Evolutionary conservation across 306 rosid genomes (phyloP), one percentile per base, ranked within the genome.

Genomic region (Rosa lucieae): DNA sequence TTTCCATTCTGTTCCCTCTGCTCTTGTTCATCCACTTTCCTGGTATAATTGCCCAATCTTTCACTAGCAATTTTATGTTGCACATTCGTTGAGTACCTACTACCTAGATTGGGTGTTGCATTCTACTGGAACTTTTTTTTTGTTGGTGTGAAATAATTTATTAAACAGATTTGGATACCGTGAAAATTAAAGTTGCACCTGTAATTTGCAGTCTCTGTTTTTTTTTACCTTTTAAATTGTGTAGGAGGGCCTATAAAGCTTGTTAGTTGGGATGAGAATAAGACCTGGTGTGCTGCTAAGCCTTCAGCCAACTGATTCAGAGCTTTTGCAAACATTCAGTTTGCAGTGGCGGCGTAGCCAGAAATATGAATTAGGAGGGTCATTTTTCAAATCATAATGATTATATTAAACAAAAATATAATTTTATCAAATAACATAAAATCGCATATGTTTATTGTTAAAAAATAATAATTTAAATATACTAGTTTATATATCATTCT

Each of bases 21-120:
- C n/a, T 85, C 13, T 76, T 86, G 70, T 46, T 44, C 47, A 51
- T 80, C 82, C 79, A 72, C 74, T 52, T 51, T 18, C 21, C 73
- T 44, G 87, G 90, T 82, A 44, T 11, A 56, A 18, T 51, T 35
- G 4, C 48, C 72, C 53, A n/a, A 71, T 29, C 43, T 44, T 18
- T 23, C 32, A 13, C 9, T 15, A 15, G n/a, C n/a, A 4, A 52
- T 52, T 52, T 52, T 5, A 15, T 15, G 51, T 21, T 47, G 15
- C 18, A 4, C 20, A 47, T 70, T 46, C 5, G 35, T 59, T 59
- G 20, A 55, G 62, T 20, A 3, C 26, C 11, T 2, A 23, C 26
- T 23, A 55, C n/a, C 29, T 26, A 55, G 56, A 17, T 5, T 52
- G 21, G 8, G 2, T 29, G 1, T 29, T 52, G 58, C 9, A 52